phyloP scores from a whole-genome alignment of 208 protist species.

The Trypanosoma cruzi region DNA sequence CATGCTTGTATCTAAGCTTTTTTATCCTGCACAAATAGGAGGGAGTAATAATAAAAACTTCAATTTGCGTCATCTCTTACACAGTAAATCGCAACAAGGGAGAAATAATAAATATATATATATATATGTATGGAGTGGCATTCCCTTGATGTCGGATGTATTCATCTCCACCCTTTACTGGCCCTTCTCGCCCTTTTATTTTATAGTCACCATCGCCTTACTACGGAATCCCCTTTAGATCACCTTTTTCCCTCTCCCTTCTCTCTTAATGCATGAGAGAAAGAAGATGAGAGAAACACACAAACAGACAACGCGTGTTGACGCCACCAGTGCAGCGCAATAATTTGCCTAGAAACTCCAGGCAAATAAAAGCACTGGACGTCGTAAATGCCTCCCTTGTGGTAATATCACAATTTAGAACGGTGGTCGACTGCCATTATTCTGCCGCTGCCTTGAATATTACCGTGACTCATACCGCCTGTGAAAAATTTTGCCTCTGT shows the following conservation, averaged over 20 bases:
- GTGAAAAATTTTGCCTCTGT: background rate
- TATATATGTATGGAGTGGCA: background rate
- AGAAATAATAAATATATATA: slow-evolving; percentile 3
- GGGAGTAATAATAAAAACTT: too few species aligned
- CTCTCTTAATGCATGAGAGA: background rate
- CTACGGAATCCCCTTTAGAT: background rate
- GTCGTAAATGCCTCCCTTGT: background rate
- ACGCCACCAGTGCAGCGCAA: background rate
- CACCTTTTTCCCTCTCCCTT: background rate
- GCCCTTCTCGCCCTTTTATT: background rate
- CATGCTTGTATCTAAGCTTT: too few species aligned
- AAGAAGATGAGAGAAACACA: background rate
- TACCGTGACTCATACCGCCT: background rate
- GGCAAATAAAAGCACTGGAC: background rate
- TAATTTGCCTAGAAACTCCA: background rate
- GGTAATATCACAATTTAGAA: background rate
- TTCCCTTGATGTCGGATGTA: background rate
- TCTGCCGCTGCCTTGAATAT: background rate
- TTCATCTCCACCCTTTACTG: background rate
- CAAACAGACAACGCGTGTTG: background rate
- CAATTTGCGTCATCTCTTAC: too few species aligned
- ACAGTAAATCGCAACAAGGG: too few species aligned
- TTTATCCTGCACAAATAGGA: too few species aligned
- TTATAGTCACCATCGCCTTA: background rate
- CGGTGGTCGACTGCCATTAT: background rate